Conservation (phyloP, 257 asterid genomes). For the Solanum infundibuliforme region DNA sequence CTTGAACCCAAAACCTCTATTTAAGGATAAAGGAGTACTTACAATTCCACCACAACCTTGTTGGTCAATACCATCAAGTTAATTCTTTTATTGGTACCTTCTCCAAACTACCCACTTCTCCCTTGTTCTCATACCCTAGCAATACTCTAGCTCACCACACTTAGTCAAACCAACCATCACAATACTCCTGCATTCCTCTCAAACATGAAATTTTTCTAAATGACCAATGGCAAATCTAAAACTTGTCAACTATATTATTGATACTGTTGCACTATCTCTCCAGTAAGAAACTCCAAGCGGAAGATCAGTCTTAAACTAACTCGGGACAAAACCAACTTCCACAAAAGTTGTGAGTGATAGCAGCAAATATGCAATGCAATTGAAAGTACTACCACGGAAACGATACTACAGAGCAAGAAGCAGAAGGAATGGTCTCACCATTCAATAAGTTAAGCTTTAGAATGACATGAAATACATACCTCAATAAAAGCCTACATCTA, state of each 20-base stretch:
- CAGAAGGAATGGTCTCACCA: neutral
- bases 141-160: neutral
- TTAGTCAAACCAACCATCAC: neutral
- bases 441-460: neutral
- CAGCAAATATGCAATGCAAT: neutral
- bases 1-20: neutral
- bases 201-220: neutral
- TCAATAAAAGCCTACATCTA: neutral
- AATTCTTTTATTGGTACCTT: neutral
- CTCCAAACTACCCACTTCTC: neutral
- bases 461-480: neutral
- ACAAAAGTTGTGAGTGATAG: neutral
- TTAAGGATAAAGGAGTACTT: neutral
- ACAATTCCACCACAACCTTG: neutral
- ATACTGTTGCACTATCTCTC: neutral
- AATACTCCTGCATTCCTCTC: neutral
- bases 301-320: neutral
- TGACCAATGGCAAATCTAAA: neutral
- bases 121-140: neutral
- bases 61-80: neutral
- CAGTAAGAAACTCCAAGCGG: neutral
- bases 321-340: neutral
- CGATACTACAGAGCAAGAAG: neutral
- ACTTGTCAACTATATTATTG: neutral
- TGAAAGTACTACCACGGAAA: neutral